Evolutionary conservation across 495 filamentous ascomycete species (phyloP).

Genomic region (Talaromyces stipitatus): DNA sequence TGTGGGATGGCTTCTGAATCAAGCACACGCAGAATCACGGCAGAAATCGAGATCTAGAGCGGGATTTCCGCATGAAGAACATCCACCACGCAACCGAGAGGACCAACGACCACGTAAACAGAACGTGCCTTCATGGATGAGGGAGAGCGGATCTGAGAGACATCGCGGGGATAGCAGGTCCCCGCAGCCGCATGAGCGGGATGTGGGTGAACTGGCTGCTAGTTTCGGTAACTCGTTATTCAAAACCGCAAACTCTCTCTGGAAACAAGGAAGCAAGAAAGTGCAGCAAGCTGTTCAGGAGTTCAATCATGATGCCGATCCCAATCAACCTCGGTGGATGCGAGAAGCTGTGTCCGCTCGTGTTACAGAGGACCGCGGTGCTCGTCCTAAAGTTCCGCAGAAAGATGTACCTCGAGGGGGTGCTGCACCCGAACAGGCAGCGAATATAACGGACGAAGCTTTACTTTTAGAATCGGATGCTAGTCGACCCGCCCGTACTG

Average conservation of each 20-base stretch:
- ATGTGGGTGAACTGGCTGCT: slow-evolving; percentile 72
- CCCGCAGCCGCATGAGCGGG: slow-evolving; percentile 57
- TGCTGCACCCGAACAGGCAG: slow-evolving; percentile 15
- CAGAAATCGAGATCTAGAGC: slow-evolving; percentile 43
- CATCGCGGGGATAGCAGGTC: slow-evolving; percentile 43
- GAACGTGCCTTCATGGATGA: slow-evolving; percentile 40
- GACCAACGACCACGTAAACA: slow-evolving; percentile 33
- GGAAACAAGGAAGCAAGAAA: slow-evolving; percentile 90
- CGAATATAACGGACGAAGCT: slow-evolving; percentile 74
- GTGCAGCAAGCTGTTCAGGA: slow-evolving; percentile 93
- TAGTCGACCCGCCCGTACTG: slow-evolving; percentile 36
- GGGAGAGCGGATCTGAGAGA: slow-evolving; percentile 10
- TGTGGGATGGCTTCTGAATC: slow-evolving; percentile 81
- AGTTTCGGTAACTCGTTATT: slow-evolving; percentile 76
- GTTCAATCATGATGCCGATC: slow-evolving; percentile 73
- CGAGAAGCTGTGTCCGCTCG: slow-evolving; percentile 46
- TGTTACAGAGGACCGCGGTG: slow-evolving; percentile 18
- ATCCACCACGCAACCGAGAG: slow-evolving; percentile 11
- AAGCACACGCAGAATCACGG: slow-evolving; percentile 69
- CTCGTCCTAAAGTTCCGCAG: slow-evolving; percentile 4
- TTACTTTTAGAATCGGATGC: slow-evolving; percentile 69
- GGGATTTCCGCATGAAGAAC: not conserved
- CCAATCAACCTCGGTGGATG: slow-evolving; percentile 94
- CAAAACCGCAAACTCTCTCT: slow-evolving; percentile 89
- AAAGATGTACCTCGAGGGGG: slow-evolving; percentile 10